phyloP scores from a whole-genome alignment of 768 basidiomycete species.

The Mrakia gelida region DNA sequence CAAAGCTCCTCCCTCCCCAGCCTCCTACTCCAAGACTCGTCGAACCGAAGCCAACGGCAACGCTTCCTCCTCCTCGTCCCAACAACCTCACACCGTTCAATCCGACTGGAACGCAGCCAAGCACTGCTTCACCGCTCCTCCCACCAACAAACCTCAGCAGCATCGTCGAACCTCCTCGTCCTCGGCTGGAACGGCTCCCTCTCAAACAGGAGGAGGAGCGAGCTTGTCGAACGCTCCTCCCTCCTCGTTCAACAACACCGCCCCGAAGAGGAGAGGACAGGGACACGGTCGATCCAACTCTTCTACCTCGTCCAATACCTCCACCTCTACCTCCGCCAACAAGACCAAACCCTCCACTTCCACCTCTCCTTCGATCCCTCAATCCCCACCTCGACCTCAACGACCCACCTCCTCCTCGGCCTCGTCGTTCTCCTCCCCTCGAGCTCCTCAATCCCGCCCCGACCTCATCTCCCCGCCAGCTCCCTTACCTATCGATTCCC shows the following conservation, averaged over 20 bases:
- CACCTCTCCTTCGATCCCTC: background rate
- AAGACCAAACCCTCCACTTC: background rate
- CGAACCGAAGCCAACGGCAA: background rate
- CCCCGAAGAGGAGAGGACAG: background rate
- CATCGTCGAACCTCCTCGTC: background rate
- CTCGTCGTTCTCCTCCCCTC: background rate
- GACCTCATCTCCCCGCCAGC: background rate
- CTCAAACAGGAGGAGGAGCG: background rate
- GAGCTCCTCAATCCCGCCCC: background rate
- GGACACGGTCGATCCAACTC: background rate
- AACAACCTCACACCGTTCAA: background rate
- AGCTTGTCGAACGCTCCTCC: background rate
- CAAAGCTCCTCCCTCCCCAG: conserved; percentile 4
- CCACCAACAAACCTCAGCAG: background rate
- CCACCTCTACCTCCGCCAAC: background rate
- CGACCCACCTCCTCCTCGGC: background rate
- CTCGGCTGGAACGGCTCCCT: background rate
- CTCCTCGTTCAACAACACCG: background rate
- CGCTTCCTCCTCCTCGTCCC: background rate
- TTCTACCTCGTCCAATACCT: background rate
- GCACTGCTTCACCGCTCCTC: conserved; percentile 15
- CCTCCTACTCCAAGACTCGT: conserved; percentile 4
- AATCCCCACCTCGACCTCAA: background rate
- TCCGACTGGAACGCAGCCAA: conserved; percentile 26
- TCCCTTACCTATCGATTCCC: background rate